Percentiles rank a stretch among this genome's conserved stretches.
These are phyloP conservation scores for Lipomyces kockii DNA, from an alignment of 805 yeast species.

Conservation along the genomic window DNA sequence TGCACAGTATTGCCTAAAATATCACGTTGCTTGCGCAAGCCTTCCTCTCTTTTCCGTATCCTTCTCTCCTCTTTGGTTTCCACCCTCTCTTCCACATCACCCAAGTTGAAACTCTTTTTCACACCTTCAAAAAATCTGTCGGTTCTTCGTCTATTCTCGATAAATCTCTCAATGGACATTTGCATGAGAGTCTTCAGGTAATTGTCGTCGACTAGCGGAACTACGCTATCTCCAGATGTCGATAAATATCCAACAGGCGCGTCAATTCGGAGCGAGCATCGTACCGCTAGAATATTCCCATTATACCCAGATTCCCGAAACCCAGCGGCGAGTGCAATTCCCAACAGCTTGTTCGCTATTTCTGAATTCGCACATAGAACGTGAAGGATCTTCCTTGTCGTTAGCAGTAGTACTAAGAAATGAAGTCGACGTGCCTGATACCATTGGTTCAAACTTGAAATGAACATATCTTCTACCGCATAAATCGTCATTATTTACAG, in stretches of 20 bases:
- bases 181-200: conserved; percentile 59
- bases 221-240: conserved; percentile 26
- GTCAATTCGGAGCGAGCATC: conserved; percentile 75
- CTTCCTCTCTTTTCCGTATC: conserved; percentile 28
- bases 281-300: conserved; percentile 73
- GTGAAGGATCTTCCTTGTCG: conserved; percentile 58
- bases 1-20: background rate
- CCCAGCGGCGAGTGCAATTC: conserved; percentile 80
- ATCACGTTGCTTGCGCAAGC: conserved; percentile 21
- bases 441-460: conserved; percentile 80
- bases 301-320: conserved; percentile 89
- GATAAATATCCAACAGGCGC: conserved; percentile 69
- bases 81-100: background rate
- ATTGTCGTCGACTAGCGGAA: conserved; percentile 54
- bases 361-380: conserved; percentile 71
- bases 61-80: conserved; percentile 29
- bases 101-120: conserved; percentile 7
- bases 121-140: conserved; percentile 36
- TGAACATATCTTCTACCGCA: conserved; percentile 51
- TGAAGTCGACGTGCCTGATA: conserved; percentile 1
- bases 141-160: conserved; percentile 65
- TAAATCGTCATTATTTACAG: conserved; percentile 2
- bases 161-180: conserved; percentile 65
- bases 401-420: background rate
- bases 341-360: conserved; percentile 65